Evolutionary conservation across 768 basidiomycete species (phyloP), one percentile per base, ranked within the genome.

Genomic region (Mycena galericulata): DNA sequence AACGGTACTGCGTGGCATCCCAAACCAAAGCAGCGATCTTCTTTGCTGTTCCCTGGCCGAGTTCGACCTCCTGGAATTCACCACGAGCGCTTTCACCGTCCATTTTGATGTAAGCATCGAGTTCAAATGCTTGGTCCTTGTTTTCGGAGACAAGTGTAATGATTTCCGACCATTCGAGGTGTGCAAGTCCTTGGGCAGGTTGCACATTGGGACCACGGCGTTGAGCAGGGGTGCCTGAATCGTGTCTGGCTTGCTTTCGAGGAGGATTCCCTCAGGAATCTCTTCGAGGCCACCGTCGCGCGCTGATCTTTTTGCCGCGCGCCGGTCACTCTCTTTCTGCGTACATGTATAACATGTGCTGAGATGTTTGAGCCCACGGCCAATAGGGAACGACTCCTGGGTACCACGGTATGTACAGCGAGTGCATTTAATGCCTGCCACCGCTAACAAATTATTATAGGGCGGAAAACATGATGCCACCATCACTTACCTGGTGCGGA

Each of bases 1-100:
- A 32, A 53, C 50, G 50, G 50, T 53, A 53, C 50, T 26, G 26
- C 8, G 50, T 53, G 17, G 50, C 50, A 34, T 32, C 45, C 50
- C 50, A 53, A 29, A 53, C 30, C 4, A 53, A 26, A 53, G 50
- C 3, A 2, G 30, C 50, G 12, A 53, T 20, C 22, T 53, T 32
- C 50, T 53, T 53, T 14, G 50, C 50, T 34, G 26, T 34, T 11
- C 34, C 30, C 18, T 9, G 7, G 10, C 30, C 50, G 15, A 14
- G 18, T 7, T 34, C 50, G 6, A 53, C 18, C 17, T 20, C 50
- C 30, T 53, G 7, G 30, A 53, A 53, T 20, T 10, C 50, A 6
- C 6, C 30, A 4, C 6, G 14, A 27, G 50, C 50, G 24, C 50
- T 53, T 3, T 27, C 26, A 3, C 50, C 30, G 12, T 53, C 30